Conservation (phyloP, 768 basidiomycete species). For the Coprinellus aureogranulatus region DNA sequence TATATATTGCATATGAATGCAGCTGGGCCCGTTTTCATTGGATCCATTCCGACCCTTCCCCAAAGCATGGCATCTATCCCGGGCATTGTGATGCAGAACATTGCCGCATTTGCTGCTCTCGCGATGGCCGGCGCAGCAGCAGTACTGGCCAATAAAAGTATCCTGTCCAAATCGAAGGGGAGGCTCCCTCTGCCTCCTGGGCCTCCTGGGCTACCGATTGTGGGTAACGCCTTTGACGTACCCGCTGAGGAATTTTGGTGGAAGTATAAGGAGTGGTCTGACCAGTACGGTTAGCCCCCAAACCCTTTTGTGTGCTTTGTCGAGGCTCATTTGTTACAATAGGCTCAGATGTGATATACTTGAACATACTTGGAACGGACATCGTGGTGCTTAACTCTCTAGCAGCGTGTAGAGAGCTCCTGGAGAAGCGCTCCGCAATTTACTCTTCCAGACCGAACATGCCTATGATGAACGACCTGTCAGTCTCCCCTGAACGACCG, state of each 20-base stretch:
- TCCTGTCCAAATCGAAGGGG: too few species aligned
- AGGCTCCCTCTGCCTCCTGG: too few species aligned
- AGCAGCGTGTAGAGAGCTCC: constrained; percentile 9
- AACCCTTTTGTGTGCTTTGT: neutral
- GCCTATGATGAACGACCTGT: constrained; percentile 6
- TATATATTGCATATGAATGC: too few species aligned
- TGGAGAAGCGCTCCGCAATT: constrained; percentile 13
- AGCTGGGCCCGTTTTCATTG: too few species aligned
- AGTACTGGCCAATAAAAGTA: too few species aligned
- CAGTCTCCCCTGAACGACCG: neutral
- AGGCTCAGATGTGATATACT: constrained; percentile 10
- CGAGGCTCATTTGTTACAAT: too few species aligned
- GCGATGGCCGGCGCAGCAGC: too few species aligned
- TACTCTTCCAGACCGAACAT: constrained; percentile 11
- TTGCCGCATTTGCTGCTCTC: too few species aligned
- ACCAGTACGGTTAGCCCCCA: too few species aligned
- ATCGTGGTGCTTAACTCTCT: constrained; percentile 13
- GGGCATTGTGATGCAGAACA: too few species aligned
- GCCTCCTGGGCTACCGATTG: constrained; percentile 9
- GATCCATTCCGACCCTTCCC: too few species aligned
- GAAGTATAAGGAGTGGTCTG: constrained; percentile 5
- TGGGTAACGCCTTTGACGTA: neutral
- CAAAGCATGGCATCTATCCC: too few species aligned
- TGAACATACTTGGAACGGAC: constrained; percentile 4
- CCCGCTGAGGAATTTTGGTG: neutral